A percentile compares a stretch with the other conserved stretches of the same genome.
Conservation (phyloP, 2,329 filamentous ascomycete genomes). For the Daldinia eschscholtzii region DNA sequence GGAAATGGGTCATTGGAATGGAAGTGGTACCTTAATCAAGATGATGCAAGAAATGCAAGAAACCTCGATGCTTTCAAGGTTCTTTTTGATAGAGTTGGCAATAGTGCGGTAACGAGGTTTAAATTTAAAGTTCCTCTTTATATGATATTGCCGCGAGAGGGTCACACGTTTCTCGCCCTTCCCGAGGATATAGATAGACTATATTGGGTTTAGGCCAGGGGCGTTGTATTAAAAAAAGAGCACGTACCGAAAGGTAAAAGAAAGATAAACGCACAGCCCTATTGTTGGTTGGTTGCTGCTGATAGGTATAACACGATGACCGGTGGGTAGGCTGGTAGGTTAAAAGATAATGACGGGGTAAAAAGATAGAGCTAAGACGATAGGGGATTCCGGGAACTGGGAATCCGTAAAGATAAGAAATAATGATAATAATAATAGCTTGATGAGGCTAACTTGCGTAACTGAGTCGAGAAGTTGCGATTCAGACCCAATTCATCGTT, state of each 20-base stretch:
- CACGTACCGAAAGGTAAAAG: constrained; percentile 5
- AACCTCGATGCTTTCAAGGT: constrained; percentile 26
- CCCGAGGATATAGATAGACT: constrained; percentile 6
- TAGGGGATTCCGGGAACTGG: constrained; percentile 33
- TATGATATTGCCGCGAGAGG: constrained; percentile 33
- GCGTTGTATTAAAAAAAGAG: constrained; percentile 6
- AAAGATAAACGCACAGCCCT: constrained; percentile 32
- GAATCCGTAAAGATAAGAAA: constrained; percentile 38
- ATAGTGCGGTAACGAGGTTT: constrained; percentile 24
- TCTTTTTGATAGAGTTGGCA: constrained; percentile 19
- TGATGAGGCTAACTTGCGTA: background rate
- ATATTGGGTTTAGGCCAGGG: constrained; percentile 10
- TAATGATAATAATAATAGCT: constrained; percentile 7
- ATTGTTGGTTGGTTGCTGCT: constrained; percentile 18
- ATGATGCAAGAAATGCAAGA: constrained; percentile 31
- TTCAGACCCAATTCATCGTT: constrained; percentile 31
- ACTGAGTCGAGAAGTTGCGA: constrained; percentile 22
- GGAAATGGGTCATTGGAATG: constrained; percentile 20
- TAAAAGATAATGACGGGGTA: constrained; percentile 27
- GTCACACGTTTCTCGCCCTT: constrained; percentile 9
- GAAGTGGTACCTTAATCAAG: constrained; percentile 41
- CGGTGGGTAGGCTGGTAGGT: constrained; percentile 19
- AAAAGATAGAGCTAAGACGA: constrained; percentile 24
- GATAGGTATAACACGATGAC: constrained; percentile 32
- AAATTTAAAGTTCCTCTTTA: constrained; percentile 23